Base-by-base conservation (phyloP, 129 eudicot species). In the Deinandra increscens region DNA sequence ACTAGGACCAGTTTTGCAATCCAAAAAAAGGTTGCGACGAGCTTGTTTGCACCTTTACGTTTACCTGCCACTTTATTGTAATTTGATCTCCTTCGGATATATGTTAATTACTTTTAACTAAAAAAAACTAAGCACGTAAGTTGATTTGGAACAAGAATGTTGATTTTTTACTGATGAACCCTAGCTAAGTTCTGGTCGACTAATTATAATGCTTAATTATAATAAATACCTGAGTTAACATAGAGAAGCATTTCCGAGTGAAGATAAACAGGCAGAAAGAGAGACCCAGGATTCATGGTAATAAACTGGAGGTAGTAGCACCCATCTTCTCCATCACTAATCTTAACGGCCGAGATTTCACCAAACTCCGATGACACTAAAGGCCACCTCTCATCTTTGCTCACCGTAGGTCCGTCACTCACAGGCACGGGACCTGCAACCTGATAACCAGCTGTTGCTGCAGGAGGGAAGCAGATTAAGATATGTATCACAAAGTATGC, bases 181-280 rank as follows among this genome's bases (percentile, higher is more conserved):
- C n/a, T n/a, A n/a, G n/a, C n/a, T n/a, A n/a, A n/a, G n/a, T n/a
- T n/a, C n/a, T n/a, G n/a, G n/a, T n/a, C n/a, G n/a, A n/a, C n/a
- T n/a, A n/a, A n/a, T n/a, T n/a, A n/a, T n/a, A n/a, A n/a, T n/a
- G n/a, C n/a, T n/a, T n/a, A n/a, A n/a, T n/a, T n/a, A n/a, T n/a
- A n/a, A n/a, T n/a, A n/a, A n/a, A n/a, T n/a, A 92, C 98, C 96
- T 63, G 98, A 76, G 13, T 86, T 84, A 73, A 92, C 98, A 78
- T 84, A 89, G 75, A 92, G 76, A n/a, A 89, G 72, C 96, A 86
- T 92, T 56, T 92, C 85, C 1, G 87, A 80, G 61, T 89, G 84
- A 45, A 92, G 84, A 63, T 86, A 68, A 36, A 76, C 90, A 45
- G 98, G 98, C 18, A 92, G 86, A 44, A 92, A 86, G 19, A 89